These are phyloP conservation scores for Dryadomyces quercus-mongolicae DNA, from an alignment of 2,329 filamentous ascomycete species.

Conservation along the genomic window DNA sequence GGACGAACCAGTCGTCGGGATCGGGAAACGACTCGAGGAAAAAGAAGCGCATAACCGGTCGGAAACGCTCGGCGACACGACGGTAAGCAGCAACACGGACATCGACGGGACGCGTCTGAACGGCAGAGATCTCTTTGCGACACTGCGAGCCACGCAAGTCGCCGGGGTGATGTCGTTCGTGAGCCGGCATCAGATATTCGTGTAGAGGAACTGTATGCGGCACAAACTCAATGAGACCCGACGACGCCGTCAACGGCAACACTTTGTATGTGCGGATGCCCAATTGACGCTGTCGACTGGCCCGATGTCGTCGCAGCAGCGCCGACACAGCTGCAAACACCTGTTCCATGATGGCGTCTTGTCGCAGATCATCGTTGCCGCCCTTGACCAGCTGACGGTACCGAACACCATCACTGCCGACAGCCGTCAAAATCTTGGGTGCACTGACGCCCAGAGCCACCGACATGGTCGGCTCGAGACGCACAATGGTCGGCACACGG, in stretches of 20 bases:
- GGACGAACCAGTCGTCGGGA: slow-evolving; percentile 91
- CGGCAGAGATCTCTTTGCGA: slow-evolving; percentile 66
- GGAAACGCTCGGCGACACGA: slow-evolving; percentile 68
- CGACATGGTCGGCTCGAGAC: slow-evolving; percentile 62
- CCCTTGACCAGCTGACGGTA: slow-evolving; percentile 94
- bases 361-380: slow-evolving; percentile 87
- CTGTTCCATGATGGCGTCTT: slow-evolving; percentile 98
- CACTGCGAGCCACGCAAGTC: slow-evolving; percentile 68
- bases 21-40: slow-evolving; percentile 92
- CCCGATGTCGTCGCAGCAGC: slow-evolving; percentile 72
- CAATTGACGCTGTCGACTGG: slow-evolving; percentile 77
- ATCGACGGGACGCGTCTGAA: slow-evolving; percentile 57
- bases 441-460: slow-evolving; percentile 86
- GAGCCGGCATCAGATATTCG: slow-evolving; percentile 83
- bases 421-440: slow-evolving; percentile 81
- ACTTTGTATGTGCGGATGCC: slow-evolving; percentile 97
- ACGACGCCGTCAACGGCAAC: slow-evolving; percentile 69
- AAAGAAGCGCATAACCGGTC: slow-evolving; percentile 91
- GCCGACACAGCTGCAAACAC: slow-evolving; percentile 94
- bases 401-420: slow-evolving; percentile 62
- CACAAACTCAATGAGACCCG: slow-evolving; percentile 95
- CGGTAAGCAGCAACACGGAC: slow-evolving; percentile 64
- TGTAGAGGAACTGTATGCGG: slow-evolving; percentile 85
- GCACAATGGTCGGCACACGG: slow-evolving; percentile 56
- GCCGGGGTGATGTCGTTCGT: slow-evolving; percentile 73